Percentiles rank a stretch among this genome's conserved stretches.
Conservation (phyloP, 2,329 filamentous ascomycete species). For the Penicillium rolfsii region DNA sequence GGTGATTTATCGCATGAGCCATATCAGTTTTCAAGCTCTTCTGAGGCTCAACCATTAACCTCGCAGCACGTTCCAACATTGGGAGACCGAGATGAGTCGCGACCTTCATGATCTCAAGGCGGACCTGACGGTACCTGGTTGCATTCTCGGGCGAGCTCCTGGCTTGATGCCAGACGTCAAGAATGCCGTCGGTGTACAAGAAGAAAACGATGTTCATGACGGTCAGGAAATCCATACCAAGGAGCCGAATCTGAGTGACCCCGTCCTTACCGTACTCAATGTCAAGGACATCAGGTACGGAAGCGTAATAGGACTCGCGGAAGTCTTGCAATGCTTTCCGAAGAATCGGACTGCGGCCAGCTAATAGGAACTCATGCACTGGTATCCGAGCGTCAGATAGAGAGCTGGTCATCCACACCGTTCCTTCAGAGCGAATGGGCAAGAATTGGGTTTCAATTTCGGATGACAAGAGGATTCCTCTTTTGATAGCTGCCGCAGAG, state of each 20-base stretch:
- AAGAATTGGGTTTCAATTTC: conserved; percentile 50
- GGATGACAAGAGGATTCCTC: conserved; percentile 48
- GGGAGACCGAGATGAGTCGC: conserved; percentile 71
- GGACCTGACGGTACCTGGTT: conserved; percentile 75
- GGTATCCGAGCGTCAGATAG: conserved; percentile 73
- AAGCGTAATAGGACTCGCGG: conserved; percentile 57
- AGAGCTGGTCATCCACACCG: conserved; percentile 56
- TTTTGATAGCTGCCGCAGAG: conserved; percentile 39
- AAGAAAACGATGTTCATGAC: conserved; percentile 80
- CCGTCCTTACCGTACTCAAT: conserved; percentile 58
- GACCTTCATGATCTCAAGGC: conserved; percentile 85
- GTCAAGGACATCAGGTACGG: conserved; percentile 63
- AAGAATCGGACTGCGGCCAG: conserved; percentile 72
- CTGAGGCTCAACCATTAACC: conserved; percentile 70
- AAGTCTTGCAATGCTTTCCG: conserved; percentile 64
- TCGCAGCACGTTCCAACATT: conserved; percentile 74
- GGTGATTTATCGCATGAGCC: conserved; percentile 67
- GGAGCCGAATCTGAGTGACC: conserved; percentile 65
- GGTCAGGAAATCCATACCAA: conserved; percentile 74
- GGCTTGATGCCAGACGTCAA: conserved; percentile 86
- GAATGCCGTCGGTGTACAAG: conserved; percentile 74
- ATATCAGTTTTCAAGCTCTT: conserved; percentile 71
- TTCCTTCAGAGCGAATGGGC: conserved; percentile 33
- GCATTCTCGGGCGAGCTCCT: conserved; percentile 67
- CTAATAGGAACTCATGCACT: conserved; percentile 78